Conservation (phyloP, 2,329 filamentous ascomycete species). For the Microsporum canis region DNA sequence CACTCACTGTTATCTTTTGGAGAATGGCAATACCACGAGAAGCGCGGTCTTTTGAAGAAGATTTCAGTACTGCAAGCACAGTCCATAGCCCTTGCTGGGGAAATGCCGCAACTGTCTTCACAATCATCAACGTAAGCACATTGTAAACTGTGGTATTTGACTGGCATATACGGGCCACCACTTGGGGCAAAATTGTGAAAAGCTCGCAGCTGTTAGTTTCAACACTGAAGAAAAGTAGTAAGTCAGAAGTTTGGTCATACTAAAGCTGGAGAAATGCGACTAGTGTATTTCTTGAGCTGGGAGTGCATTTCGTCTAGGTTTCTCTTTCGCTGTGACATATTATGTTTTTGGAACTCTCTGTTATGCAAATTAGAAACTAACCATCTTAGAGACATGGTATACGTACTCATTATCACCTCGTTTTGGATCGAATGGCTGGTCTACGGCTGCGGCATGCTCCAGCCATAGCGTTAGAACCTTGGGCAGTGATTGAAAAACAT, state of each 20-base stretch:
- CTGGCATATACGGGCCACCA: constrained; percentile 92
- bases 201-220: constrained; percentile 26
- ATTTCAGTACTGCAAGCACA: constrained; percentile 74
- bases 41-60: constrained; percentile 59
- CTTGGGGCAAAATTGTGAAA: constrained; percentile 66
- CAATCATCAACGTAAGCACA: constrained; percentile 64
- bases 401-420: constrained; percentile 37
- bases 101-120: constrained; percentile 74
- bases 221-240: neutral
- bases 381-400: neutral
- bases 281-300: constrained; percentile 69
- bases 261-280: constrained; percentile 37
- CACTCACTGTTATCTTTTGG: constrained; percentile 30
- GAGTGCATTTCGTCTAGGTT: constrained; percentile 59
- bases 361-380: constrained; percentile 10
- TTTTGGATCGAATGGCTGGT: constrained; percentile 46
- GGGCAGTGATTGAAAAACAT: constrained; percentile 87
- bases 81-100: constrained; percentile 90
- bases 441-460: constrained; percentile 68
- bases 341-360: constrained; percentile 39
- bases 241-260: constrained; percentile 19
- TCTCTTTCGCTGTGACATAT: constrained; percentile 44
- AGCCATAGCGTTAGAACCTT: constrained; percentile 89
- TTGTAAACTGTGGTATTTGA: constrained; percentile 66
- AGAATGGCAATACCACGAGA: constrained; percentile 40